Evolutionary conservation across 2,329 filamentous ascomycete genomes (phyloP).

Genomic region (Dothistroma septosporum): DNA sequence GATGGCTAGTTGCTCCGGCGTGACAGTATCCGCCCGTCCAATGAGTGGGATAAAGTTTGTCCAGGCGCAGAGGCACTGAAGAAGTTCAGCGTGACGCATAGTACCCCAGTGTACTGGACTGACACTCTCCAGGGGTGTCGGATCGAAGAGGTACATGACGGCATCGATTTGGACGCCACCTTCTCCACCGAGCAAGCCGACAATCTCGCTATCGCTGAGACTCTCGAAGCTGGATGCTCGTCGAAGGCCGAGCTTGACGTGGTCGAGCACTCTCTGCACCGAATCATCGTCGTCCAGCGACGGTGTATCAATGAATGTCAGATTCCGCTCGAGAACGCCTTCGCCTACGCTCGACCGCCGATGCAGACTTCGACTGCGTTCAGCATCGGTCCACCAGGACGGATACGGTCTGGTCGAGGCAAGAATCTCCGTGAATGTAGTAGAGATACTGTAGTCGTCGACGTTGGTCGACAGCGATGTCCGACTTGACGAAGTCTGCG

Average conservation of each 20-base stretch:
- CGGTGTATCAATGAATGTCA: slow-evolving; percentile 88
- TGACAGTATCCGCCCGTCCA: slow-evolving; percentile 64
- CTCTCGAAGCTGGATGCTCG: slow-evolving; percentile 58
- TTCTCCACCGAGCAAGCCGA: slow-evolving; percentile 72
- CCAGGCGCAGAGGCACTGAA: slow-evolving; percentile 54
- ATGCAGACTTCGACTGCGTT: slow-evolving; percentile 44
- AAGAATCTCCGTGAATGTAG: slow-evolving; percentile 12
- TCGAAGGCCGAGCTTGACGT: slow-evolving; percentile 66
- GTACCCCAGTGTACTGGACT: slow-evolving; percentile 7
- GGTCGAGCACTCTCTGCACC: slow-evolving; percentile 38
- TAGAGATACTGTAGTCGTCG: slow-evolving; percentile 23
- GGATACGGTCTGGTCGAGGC: slow-evolving; percentile 34
- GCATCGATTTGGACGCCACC: slow-evolving; percentile 81
- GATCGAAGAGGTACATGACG: slow-evolving; percentile 74
- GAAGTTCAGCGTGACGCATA: slow-evolving; percentile 19
- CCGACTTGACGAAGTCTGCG: neutral
- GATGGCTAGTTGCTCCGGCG: slow-evolving; percentile 13
- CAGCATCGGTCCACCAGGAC: slow-evolving; percentile 58
- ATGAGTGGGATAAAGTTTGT: slow-evolving; percentile 85
- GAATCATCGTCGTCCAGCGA: slow-evolving; percentile 57
- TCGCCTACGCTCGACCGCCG: slow-evolving; percentile 68
- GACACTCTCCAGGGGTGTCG: slow-evolving; percentile 41
- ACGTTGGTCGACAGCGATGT: slow-evolving; percentile 33
- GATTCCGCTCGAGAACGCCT: slow-evolving; percentile 78
- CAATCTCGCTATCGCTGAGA: slow-evolving; percentile 69